These are phyloP conservation scores for Xenosphaeropsis pyriputrescens DNA, from an alignment of 2,329 filamentous ascomycete genomes.

Conservation along the genomic window DNA sequence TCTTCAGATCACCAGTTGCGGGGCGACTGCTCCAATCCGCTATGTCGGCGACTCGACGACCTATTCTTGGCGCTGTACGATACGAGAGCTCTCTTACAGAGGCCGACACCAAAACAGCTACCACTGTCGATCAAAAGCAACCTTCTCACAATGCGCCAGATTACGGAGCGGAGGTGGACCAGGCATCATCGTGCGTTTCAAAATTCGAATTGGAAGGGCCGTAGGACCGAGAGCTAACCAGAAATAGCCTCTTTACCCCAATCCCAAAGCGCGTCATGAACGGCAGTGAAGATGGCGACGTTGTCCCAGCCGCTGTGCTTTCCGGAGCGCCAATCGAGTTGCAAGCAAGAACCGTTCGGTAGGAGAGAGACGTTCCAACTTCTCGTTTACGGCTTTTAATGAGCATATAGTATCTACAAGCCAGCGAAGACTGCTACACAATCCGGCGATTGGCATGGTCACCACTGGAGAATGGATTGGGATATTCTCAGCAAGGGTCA, in stretches of 20 bases:
- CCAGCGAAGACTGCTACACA: slow-evolving; percentile 92
- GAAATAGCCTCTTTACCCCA: slow-evolving; percentile 57
- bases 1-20: slow-evolving; percentile 42
- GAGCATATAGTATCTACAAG: slow-evolving; percentile 64
- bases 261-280: slow-evolving; percentile 82
- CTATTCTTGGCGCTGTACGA: slow-evolving; percentile 31
- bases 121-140: slow-evolving; percentile 23
- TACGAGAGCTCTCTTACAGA: slow-evolving; percentile 30
- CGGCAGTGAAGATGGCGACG: slow-evolving; percentile 66
- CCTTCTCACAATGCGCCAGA: slow-evolving; percentile 48
- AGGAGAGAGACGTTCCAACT: slow-evolving; percentile 18
- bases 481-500: slow-evolving; percentile 85
- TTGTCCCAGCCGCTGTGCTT: slow-evolving; percentile 68
- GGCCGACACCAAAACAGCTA: slow-evolving; percentile 22
- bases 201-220: background rate
- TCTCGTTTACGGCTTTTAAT: slow-evolving; percentile 5
- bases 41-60: slow-evolving; percentile 19
- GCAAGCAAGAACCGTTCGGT: slow-evolving; percentile 89
- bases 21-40: slow-evolving; percentile 35
- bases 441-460: slow-evolving; percentile 73
- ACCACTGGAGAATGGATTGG: slow-evolving; percentile 97
- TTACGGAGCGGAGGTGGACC: slow-evolving; percentile 69
- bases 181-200: slow-evolving; percentile 68
- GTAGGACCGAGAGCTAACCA: too few species aligned
- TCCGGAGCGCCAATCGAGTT: slow-evolving; percentile 90